These are phyloP conservation scores for Verticillium nonalfalfae DNA, from an alignment of 2,329 filamentous ascomycete species.

Conservation along the genomic window DNA sequence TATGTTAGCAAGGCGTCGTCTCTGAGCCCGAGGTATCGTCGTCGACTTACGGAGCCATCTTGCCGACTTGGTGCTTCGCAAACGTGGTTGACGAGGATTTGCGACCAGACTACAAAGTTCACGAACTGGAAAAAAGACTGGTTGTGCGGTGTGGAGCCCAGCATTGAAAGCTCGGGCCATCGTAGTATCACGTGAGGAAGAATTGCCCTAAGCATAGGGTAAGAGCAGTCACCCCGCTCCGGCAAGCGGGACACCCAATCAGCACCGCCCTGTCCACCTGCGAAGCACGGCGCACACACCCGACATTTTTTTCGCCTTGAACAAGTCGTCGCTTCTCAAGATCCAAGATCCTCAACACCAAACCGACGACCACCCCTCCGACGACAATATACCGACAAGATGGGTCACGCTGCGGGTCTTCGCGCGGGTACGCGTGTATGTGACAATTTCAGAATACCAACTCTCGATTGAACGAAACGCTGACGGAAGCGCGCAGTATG, in stretches of 20 bases:
- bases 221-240: background rate
- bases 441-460: constrained; percentile 20
- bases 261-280: background rate
- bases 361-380: background rate
- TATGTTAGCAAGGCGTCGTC: constrained; percentile 9
- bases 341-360: background rate
- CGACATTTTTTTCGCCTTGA: background rate
- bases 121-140: constrained; percentile 4
- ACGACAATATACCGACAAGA: constrained; percentile 42
- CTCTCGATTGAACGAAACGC: constrained; percentile 16
- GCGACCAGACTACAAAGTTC: background rate
- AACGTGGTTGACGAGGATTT: background rate
- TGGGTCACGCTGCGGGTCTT: constrained; percentile 85
- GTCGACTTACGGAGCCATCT: constrained; percentile 35
- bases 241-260: background rate
- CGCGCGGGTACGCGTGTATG: constrained; percentile 78
- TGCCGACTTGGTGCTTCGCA: constrained; percentile 17
- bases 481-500: constrained; percentile 52
- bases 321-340: background rate
- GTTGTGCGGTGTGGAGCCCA: background rate
- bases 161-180: background rate
- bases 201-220: background rate
- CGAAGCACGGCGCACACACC: background rate
- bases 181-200: background rate
- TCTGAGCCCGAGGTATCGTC: background rate